Base-by-base conservation (phyloP, 2,329 filamentous ascomycete species). In the Cyclaneusma minus region DNA sequence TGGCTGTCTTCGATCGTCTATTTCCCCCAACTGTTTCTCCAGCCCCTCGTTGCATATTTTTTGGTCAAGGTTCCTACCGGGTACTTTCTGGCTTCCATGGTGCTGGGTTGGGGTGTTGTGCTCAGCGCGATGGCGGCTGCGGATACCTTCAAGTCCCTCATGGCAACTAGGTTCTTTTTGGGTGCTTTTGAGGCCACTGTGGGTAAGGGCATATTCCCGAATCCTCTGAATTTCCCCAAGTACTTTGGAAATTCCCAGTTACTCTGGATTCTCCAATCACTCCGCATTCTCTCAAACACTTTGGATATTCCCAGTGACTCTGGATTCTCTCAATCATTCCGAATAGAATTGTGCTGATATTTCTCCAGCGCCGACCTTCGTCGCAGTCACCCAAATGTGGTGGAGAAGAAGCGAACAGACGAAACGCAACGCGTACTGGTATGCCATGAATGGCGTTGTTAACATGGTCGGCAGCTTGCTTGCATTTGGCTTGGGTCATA, bases 1-100 rank as follows among this genome's bases (percentile, higher is more conserved):
- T 73, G 67, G 67, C 58, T 74, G 0, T 64, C 66, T 0, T 70
- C 64, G 2, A 61, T 74, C 27, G 50, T 74, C 9, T 74, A 66
- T 38, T 48, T 70, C n/a, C 65, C 65, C 1, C 64, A 70, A 40
- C 54, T 72, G 6, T 48, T 67, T 8, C 62, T 68, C 51, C 66
- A 72, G 37, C 62, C 64, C 2, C 47, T 65, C 0, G 55, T 65
- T 4, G 64, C 66, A 0, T 56, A 55, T 29, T 38, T 64, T 4
- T 51, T 68, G 1, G 62, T 67, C 15, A 62, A 63, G 35, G 36
- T 65, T 0, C 66, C 64, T 0, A 62, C 58, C 0, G 64, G 64
- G 10, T 68, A 68, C 37, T 58, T 70, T 20, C 55, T 64, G 12
- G 56, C 53, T 2, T 41, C 43, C 1, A 62, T 67, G 27, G 57